Conservation (phyloP, 345 rosid species). For the Orychophragmus violaceus region DNA sequence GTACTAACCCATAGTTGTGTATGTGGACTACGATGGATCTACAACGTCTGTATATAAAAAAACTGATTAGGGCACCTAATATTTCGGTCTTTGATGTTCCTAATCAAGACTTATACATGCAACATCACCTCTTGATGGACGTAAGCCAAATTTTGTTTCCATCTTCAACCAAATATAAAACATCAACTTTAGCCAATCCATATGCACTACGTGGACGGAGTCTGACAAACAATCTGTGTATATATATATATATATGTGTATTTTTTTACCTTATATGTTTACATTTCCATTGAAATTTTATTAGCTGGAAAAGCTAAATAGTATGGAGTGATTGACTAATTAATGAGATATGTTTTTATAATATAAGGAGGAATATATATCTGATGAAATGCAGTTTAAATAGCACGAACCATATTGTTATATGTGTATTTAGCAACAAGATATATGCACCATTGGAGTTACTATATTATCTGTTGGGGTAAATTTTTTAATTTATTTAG, state of each 20-base stretch:
- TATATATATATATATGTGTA: too few relatives aligned
- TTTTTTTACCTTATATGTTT: too few relatives aligned
- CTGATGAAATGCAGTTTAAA: background rate
- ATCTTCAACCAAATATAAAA: background rate
- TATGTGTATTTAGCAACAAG: background rate
- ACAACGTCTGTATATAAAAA: background rate
- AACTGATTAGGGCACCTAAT: conserved; percentile 9
- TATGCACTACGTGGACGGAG: background rate
- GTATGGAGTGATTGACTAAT: background rate
- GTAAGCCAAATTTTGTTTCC: conserved; percentile 16
- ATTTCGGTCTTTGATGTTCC: conserved; percentile 16
- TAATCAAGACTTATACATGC: conserved; percentile 6
- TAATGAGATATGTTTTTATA: background rate
- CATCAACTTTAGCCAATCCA: background rate
- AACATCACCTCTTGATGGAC: conserved; percentile 26
- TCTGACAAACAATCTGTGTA: background rate
- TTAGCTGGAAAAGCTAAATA: background rate
- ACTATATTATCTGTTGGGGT: background rate
- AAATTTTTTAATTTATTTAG: background rate
- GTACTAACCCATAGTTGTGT: background rate
- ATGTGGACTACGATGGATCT: background rate
- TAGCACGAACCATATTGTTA: background rate
- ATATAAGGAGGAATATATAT: background rate
- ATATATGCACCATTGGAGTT: background rate
- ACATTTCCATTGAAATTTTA: background rate